A percentile compares a stretch with the other conserved stretches of the same genome.
Conservation (phyloP, 2,329 filamentous ascomycete genomes). For the Colletotrichum sp. region DNA sequence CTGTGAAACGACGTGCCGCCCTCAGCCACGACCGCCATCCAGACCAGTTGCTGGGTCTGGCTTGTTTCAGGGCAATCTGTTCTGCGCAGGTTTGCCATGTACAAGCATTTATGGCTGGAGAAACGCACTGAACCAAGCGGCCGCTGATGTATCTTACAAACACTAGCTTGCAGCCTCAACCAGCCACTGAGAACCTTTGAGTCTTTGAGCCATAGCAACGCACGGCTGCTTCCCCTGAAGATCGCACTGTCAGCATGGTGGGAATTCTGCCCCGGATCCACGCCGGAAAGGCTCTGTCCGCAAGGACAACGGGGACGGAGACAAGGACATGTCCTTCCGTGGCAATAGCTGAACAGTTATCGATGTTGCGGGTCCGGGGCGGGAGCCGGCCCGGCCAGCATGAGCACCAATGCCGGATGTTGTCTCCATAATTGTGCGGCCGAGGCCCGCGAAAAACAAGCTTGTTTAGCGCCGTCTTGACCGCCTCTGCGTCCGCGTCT, state of each 20-base stretch:
- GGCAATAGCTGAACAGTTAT: neutral
- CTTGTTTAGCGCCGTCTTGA: conserved; percentile 17
- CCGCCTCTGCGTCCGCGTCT: neutral
- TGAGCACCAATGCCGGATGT: neutral
- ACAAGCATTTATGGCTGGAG: neutral
- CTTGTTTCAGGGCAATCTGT: neutral
- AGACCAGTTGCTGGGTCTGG: neutral
- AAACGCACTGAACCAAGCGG: neutral
- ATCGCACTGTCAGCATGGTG: neutral
- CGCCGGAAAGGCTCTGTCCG: neutral
- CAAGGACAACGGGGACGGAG: neutral
- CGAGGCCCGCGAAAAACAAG: conserved; percentile 18
- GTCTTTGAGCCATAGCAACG: neutral
- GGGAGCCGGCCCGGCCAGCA: neutral
- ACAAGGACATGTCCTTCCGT: neutral
- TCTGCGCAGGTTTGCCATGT: neutral
- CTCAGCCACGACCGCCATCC: neutral
- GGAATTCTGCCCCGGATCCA: neutral
- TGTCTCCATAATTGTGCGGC: conserved; percentile 1
- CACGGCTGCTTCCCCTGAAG: neutral
- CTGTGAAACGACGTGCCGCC: neutral
- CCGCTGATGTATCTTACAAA: neutral
- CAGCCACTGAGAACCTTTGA: neutral
- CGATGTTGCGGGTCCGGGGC: neutral
- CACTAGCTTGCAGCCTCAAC: neutral